Evolutionary conservation across 805 yeast genomes (phyloP).

Genomic region (Millerozyma miso): DNA sequence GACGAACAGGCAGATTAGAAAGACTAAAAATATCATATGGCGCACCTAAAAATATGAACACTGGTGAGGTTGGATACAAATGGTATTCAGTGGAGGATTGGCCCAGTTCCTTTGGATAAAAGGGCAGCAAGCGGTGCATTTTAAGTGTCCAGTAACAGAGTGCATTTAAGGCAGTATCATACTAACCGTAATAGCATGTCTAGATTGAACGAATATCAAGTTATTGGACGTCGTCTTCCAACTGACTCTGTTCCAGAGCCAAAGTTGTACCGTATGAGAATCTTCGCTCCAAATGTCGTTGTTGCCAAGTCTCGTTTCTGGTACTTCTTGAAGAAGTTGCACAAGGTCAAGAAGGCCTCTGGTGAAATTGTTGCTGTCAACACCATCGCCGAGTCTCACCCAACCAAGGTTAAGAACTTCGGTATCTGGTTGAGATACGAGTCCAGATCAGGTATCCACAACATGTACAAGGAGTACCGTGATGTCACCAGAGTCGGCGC

Average conservation of each 20-base stretch:
- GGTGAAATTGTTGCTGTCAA: conserved; percentile 98
- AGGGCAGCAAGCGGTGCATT: no score
- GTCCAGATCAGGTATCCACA: conserved; percentile 99
- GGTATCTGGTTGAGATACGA: conserved; percentile 99
- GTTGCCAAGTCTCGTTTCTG: conserved; percentile 99
- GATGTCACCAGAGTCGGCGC: conserved; percentile 99
- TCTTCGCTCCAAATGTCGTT: conserved; percentile 97
- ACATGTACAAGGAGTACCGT: conserved; percentile 99
- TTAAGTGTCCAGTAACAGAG: no score
- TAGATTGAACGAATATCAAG: conserved; percentile 98
- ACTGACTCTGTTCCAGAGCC: conserved; percentile 99
- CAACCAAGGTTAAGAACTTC: conserved; percentile 99
- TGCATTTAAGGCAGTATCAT: conserved; percentile 5
- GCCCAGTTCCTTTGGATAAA: no score
- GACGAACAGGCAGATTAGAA: no score
- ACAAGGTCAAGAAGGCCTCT: conserved; percentile 99
- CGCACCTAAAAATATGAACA: no score
- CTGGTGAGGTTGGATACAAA: no score
- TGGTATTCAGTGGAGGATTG: no score
- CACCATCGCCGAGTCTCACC: conserved; percentile 89
- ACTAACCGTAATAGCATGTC: conserved; percentile 52
- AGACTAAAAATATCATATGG: no score
- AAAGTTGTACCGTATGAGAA: conserved; percentile 99
- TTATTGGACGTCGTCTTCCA: conserved; percentile 99
- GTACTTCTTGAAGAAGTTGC: conserved; percentile 99